Conservation (phyloP, 768 basidiomycete genomes). For the Cantharellus anzutake region DNA sequence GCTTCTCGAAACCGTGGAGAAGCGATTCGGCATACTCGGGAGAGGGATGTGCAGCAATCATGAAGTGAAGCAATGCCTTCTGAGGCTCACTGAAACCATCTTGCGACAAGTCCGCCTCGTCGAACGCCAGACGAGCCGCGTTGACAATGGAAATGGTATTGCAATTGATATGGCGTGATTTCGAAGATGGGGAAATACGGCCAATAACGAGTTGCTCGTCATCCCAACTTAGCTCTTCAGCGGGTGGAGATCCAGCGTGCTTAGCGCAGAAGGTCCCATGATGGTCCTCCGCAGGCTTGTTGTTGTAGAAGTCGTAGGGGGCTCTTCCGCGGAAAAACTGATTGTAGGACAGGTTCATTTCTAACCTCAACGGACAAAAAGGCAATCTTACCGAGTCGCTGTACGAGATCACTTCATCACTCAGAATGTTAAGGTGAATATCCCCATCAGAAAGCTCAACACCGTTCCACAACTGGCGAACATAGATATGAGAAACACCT, state of each 20-base stretch:
- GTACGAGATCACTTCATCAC: slow-evolving; percentile 65
- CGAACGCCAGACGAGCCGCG: neutral
- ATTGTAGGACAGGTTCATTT: neutral
- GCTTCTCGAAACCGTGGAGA: too few species aligned
- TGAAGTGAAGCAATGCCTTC: slow-evolving; percentile 55
- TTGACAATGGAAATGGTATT: neutral
- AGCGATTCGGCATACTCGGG: slow-evolving; percentile 21
- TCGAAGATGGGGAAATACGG: neutral
- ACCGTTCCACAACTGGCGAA: slow-evolving; percentile 67
- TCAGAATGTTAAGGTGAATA: slow-evolving; percentile 82
- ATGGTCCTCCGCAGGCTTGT: neutral
- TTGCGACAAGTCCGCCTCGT: slow-evolving; percentile 1
- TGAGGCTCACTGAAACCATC: slow-evolving; percentile 18
- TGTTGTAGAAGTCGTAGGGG: slow-evolving; percentile 18
- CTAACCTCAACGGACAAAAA: neutral
- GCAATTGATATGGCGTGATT: slow-evolving; percentile 9
- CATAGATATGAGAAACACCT: slow-evolving; percentile 79
- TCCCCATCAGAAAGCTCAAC: slow-evolving; percentile 81
- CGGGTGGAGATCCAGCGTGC: neutral
- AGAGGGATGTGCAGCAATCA: slow-evolving; percentile 50
- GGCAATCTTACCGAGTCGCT: slow-evolving; percentile 54
- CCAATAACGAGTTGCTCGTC: neutral
- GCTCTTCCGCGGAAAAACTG: slow-evolving; percentile 60
- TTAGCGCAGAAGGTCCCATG: slow-evolving; percentile 2
- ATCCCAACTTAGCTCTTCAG: neutral